phyloP scores from a whole-genome alignment of 2,329 filamentous ascomycete species.

The Thermothelomyces thermophilus region DNA sequence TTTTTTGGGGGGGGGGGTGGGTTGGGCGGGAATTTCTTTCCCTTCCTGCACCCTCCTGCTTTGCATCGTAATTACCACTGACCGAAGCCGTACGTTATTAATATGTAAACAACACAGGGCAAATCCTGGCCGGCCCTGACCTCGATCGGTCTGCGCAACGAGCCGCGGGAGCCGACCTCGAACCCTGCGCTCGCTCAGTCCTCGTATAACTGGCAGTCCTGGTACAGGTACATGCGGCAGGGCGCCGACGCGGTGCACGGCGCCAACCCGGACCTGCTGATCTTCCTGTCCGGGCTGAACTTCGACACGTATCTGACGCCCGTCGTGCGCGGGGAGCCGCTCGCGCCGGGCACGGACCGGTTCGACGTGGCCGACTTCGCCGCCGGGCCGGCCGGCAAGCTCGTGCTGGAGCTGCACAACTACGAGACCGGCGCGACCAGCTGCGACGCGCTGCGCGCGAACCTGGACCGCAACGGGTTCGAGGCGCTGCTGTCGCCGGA shows the following conservation, averaged over 20 bases:
- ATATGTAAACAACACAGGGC: too few relatives aligned
- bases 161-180: constrained; percentile 41
- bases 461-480: constrained; percentile 47
- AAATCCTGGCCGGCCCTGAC: constrained; percentile 41
- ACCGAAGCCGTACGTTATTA: too few relatives aligned
- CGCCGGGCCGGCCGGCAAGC: constrained; percentile 43
- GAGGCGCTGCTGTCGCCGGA: constrained; percentile 38
- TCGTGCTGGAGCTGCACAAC: constrained; percentile 56
- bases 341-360: constrained; percentile 39
- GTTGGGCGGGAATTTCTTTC: too few relatives aligned
- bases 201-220: constrained; percentile 50
- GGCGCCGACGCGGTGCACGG: constrained; percentile 45
- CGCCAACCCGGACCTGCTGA: constrained; percentile 45
- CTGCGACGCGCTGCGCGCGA: constrained; percentile 41
- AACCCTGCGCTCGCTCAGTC: constrained; percentile 28
- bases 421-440: constrained; percentile 46
- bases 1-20: too few relatives aligned
- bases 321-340: constrained; percentile 41
- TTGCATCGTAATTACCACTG: too few relatives aligned
- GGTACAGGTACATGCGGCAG: constrained; percentile 45
- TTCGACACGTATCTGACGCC: constrained; percentile 50
- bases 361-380: constrained; percentile 42
- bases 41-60: too few relatives aligned
- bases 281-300: constrained; percentile 53
- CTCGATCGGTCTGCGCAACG: constrained; percentile 49